Evolutionary conservation across 2,329 filamentous ascomycete species (phyloP).

Genomic region (Colletotrichum shisoi): DNA sequence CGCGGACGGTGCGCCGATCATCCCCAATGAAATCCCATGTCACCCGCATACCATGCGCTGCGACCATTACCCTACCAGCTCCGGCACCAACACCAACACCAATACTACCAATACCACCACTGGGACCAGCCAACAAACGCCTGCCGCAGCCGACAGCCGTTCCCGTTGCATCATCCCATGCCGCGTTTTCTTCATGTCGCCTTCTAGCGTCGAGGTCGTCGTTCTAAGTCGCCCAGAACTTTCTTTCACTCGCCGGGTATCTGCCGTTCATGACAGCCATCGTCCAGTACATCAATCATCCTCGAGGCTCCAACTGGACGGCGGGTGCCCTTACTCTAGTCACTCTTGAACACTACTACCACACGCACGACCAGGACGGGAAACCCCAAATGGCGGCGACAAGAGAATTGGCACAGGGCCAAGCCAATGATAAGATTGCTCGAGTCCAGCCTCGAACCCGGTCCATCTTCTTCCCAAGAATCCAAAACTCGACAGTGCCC

Average conservation of each 20-base stretch:
- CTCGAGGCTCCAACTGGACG: background rate
- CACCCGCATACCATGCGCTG: slow-evolving; percentile 9
- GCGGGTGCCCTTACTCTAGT: background rate
- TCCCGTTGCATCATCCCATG: slow-evolving; percentile 18
- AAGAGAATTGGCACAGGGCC: slow-evolving; percentile 27
- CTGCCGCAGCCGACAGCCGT: slow-evolving; percentile 30
- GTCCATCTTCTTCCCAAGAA: slow-evolving; percentile 1
- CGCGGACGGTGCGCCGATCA: slow-evolving; percentile 25
- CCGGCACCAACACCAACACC: slow-evolving; percentile 5
- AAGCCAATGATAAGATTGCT: slow-evolving; percentile 29
- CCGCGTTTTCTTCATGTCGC: slow-evolving; percentile 22
- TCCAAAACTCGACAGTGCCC: too few species aligned
- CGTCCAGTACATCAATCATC: background rate
- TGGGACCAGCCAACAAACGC: slow-evolving; percentile 3
- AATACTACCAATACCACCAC: background rate
- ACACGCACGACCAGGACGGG: background rate
- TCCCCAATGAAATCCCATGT: slow-evolving; percentile 25
- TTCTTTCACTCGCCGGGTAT: too few species aligned
- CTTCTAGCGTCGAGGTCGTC: slow-evolving; percentile 18
- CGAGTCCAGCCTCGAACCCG: slow-evolving; percentile 32
- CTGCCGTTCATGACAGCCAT: too few species aligned
- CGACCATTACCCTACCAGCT: background rate
- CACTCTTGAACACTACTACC: too few species aligned
- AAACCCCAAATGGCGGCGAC: slow-evolving; percentile 17
- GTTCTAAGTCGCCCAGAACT: background rate